Evolutionary conservation across 768 basidiomycete genomes (phyloP), one percentile per base, ranked within the genome.

Genomic region (Coprinopsis strossmayeri): DNA sequence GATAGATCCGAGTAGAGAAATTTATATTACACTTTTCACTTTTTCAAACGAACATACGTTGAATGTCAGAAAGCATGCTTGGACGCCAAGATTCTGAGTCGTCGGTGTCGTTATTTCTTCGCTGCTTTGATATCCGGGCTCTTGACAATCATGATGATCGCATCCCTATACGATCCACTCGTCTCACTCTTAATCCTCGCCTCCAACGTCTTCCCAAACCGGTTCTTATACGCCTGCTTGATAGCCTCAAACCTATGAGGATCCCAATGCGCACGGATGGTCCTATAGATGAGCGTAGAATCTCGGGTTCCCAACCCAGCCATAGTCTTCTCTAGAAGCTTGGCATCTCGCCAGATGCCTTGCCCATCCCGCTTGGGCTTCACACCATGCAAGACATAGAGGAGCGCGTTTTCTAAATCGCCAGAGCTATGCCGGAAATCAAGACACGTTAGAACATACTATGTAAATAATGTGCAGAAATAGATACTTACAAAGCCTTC

Each of bases 191-290:
- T 64, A 13, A 82, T 68, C 7, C 74, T 60, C 1, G 57, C 55
- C 43, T 64, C 65, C 49, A 81, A 58, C 3, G 61, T 56, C 55
- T 74, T 71, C 21, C 68, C 64, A 54, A 77, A 76, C 40, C 64
- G 62, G 21, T 59, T 50, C 48, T 69, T 59, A 61, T 75, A 82
- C 9, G 74, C 68, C 21, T 64, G 62, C 61, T 78, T 79, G 48
- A 81, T 65, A 7, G 64, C 69, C 45, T 66, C 64, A 57, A 78
- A 69, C 11, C 76, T 64, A 11, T 52, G 54, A 3, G 64, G 59
- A 54, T 78, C 68, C 80, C 80, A 82, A 50, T 78, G 75, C 4
- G 67, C 69, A 24, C 80, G 64, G 3, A 79, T 62, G 24, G 81
- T 53, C 21, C 67, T 52, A 53, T 60, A 62, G 7, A 72, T 62